These are phyloP conservation scores for Xenosphaeropsis pyriputrescens DNA, from an alignment of 2,329 filamentous ascomycete species.

Conservation along the genomic window DNA sequence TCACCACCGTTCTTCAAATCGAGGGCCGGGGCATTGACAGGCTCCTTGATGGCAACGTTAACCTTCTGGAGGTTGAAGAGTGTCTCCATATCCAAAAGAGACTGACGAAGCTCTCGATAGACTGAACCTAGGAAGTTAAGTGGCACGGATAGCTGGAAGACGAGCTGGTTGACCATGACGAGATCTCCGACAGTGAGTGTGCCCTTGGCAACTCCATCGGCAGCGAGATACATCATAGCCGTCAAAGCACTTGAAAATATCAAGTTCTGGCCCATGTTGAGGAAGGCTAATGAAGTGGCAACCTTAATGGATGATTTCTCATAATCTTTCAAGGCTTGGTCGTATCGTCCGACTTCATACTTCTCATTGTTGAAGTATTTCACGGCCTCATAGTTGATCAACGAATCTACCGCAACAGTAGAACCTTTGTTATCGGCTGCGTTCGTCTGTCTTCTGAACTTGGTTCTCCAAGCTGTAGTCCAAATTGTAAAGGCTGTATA, in stretches of 20 bases:
- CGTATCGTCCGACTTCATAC: slow-evolving; percentile 83
- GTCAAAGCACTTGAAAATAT: slow-evolving; percentile 93
- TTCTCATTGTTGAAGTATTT: slow-evolving; percentile 99
- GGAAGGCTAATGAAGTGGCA: slow-evolving; percentile 77
- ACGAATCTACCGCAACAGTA: slow-evolving; percentile 86
- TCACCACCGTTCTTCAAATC: slow-evolving; percentile 64
- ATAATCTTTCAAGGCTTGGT: slow-evolving; percentile 72
- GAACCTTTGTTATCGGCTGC: slow-evolving; percentile 92
- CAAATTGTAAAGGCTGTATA: slow-evolving; percentile 96
- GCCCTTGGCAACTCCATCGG: slow-evolving; percentile 72
- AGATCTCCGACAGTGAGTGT: slow-evolving; percentile 83
- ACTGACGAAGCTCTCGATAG: slow-evolving; percentile 89
- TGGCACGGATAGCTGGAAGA: slow-evolving; percentile 93
- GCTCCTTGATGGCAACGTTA: slow-evolving; percentile 74
- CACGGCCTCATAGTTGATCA: slow-evolving; percentile 98
- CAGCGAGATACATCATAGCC: slow-evolving; percentile 95
- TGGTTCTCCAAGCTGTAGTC: slow-evolving; percentile 94
- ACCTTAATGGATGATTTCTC: slow-evolving; percentile 95
- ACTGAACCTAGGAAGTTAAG: slow-evolving; percentile 97
- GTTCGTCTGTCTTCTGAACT: slow-evolving; percentile 89
- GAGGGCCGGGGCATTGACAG: slow-evolving; percentile 58
- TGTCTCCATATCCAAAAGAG: slow-evolving; percentile 94
- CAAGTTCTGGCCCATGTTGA: slow-evolving; percentile 92
- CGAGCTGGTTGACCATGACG: slow-evolving; percentile 97
- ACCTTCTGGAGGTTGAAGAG: slow-evolving; percentile 96